Percentiles rank a stretch among this genome's conserved stretches.
These are phyloP conservation scores for Panicum virgatum DNA, from an alignment of 202 grass and related monocot genomes.

Conservation along the genomic window DNA sequence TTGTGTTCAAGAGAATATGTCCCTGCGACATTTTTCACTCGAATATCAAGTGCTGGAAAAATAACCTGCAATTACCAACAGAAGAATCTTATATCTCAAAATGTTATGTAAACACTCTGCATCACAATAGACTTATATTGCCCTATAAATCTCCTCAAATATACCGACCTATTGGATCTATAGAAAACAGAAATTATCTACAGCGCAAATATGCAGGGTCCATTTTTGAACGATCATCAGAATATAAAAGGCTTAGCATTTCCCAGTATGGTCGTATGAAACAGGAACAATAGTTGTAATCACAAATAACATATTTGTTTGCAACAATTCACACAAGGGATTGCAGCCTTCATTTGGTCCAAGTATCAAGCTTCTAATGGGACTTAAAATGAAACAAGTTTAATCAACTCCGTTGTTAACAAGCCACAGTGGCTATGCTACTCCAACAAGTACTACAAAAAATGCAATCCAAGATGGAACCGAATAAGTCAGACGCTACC, in stretches of 20 bases:
- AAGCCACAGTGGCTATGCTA: constrained; percentile 11
- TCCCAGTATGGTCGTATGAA: neutral
- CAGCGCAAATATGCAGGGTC: neutral
- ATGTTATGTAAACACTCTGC: neutral
- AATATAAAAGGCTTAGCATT: neutral
- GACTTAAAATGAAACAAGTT: neutral
- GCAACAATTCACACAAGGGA: neutral
- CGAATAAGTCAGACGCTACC: too few species aligned
- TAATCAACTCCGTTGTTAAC: neutral
- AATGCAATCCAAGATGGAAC: too few species aligned
- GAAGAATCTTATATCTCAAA: constrained; percentile 17
- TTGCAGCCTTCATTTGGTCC: too few species aligned
- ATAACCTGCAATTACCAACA: constrained; percentile 67
- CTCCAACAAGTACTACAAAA: neutral
- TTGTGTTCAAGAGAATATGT: constrained; percentile 96
- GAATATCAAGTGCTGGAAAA: constrained; percentile 91
- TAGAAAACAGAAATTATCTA: constrained; percentile 5
- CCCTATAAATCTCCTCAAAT: neutral
- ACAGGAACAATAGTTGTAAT: neutral
- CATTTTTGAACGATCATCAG: neutral
- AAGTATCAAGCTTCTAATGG: neutral
- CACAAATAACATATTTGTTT: neutral
- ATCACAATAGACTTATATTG: neutral
- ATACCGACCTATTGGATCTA: neutral
- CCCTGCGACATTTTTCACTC: constrained; percentile 89